Evolutionary conservation across 2,329 filamentous ascomycete genomes (phyloP).

Genomic region (Colletotrichum echinochloae): DNA sequence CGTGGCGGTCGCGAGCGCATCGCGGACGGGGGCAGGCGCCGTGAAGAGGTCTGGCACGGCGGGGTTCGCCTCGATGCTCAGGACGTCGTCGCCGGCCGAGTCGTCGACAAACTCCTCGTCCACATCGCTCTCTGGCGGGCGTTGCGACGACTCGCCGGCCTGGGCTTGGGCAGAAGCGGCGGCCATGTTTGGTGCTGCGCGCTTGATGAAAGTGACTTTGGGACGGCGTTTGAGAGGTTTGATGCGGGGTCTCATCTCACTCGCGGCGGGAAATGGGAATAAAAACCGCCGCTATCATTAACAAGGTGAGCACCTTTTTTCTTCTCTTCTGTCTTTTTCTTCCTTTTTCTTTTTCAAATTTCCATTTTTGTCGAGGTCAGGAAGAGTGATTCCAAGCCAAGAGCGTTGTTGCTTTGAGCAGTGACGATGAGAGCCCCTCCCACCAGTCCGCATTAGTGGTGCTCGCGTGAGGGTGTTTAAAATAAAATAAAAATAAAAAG

Average conservation of each 20-base stretch:
- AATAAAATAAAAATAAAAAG: too few relatives aligned
- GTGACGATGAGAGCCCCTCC: slow-evolving; percentile 1
- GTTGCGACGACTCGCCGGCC: slow-evolving; percentile 3
- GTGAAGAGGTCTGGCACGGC: slow-evolving; percentile 69
- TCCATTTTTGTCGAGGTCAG: neutral
- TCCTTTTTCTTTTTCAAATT: neutral
- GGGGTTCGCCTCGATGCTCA: slow-evolving; percentile 38
- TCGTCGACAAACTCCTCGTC: slow-evolving; percentile 41
- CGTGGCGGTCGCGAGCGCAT: slow-evolving; percentile 75
- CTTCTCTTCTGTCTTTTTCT: too few relatives aligned
- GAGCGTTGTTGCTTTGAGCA: slow-evolving; percentile 1
- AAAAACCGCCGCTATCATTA: too few relatives aligned
- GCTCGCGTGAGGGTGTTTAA: slow-evolving; percentile 29
- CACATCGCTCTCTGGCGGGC: slow-evolving; percentile 24
- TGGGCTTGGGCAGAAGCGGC: slow-evolving; percentile 29
- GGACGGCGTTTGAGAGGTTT: slow-evolving; percentile 46
- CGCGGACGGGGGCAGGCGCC: slow-evolving; percentile 70
- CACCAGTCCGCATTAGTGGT: neutral
- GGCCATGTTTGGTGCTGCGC: slow-evolving; percentile 38
- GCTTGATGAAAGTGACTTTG: slow-evolving; percentile 49
- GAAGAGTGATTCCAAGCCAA: neutral
- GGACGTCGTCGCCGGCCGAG: slow-evolving; percentile 9
- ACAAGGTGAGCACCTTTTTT: too few relatives aligned
- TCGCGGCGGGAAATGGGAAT: slow-evolving; percentile 1
- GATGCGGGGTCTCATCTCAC: slow-evolving; percentile 41